Evolutionary conservation across 2,329 filamentous ascomycete species (phyloP).

Genomic region (Leptographium galeiforme): DNA sequence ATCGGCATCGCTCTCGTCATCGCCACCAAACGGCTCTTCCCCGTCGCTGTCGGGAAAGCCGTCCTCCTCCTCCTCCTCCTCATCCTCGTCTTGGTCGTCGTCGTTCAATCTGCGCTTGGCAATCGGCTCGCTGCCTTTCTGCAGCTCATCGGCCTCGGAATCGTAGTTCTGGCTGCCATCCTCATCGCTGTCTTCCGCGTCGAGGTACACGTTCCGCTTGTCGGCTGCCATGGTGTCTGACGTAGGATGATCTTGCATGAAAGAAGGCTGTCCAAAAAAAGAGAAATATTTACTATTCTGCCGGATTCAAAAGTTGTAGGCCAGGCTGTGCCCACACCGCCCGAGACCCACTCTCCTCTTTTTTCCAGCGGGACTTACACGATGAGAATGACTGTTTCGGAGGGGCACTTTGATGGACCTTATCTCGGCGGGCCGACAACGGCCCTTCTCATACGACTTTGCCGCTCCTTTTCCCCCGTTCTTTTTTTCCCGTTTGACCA

Average conservation of each 20-base stretch:
- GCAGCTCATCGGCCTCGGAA: constrained; percentile 52
- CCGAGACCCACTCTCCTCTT: too few relatives aligned
- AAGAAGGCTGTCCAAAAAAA: neutral
- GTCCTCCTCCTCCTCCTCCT: neutral
- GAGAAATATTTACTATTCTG: too few relatives aligned
- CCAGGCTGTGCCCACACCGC: too few relatives aligned
- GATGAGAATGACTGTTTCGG: too few relatives aligned
- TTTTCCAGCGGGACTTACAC: too few relatives aligned
- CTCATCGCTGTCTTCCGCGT: constrained; percentile 44
- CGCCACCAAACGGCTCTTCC: neutral
- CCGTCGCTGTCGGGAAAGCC: neutral
- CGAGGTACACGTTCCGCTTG: constrained; percentile 61
- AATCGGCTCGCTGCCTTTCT: constrained; percentile 33
- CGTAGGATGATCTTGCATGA: neutral
- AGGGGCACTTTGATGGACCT: too few relatives aligned
- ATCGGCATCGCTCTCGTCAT: neutral
- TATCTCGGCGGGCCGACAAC: too few relatives aligned
- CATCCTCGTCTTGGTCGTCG: constrained; percentile 18
- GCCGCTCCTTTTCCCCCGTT: neutral
- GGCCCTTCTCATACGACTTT: too few relatives aligned
- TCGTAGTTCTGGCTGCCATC: constrained; percentile 47
- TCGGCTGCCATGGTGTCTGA: constrained; percentile 43
- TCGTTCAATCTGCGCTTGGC: constrained; percentile 31
- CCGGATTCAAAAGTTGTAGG: neutral
- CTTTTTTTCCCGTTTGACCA: neutral